Conservation (phyloP, 306 rosid genomes). For the Cicer pinnatifidum region DNA sequence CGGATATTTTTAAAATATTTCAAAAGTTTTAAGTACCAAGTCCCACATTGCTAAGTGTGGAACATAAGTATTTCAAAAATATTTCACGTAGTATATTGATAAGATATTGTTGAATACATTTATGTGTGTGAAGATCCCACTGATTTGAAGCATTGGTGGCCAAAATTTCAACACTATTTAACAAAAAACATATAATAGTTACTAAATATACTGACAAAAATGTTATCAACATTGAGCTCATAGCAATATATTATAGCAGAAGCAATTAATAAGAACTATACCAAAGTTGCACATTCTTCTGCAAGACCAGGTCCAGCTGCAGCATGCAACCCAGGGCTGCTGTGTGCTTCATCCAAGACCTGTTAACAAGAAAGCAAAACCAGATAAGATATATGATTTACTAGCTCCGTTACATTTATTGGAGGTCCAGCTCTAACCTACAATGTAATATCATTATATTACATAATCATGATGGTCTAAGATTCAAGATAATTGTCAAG, state of each 20-base stretch:
- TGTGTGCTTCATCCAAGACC: slow-evolving; percentile 96
- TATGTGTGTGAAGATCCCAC: no score
- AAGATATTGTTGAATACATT: no score
- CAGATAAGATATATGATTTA: slow-evolving; percentile 34
- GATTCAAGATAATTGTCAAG: slow-evolving; percentile 18
- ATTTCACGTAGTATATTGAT: no score
- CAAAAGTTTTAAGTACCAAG: no score
- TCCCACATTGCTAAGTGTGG: no score
- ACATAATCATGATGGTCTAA: slow-evolving; percentile 33
- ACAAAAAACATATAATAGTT: slow-evolving; percentile 7
- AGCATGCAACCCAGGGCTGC: slow-evolving; percentile 93
- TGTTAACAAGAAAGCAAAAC: slow-evolving; percentile 50
- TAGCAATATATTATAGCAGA: slow-evolving; percentile 19
- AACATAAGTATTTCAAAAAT: no score
- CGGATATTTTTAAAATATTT: no score
- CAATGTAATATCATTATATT: slow-evolving; percentile 19
- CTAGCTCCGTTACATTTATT: slow-evolving; percentile 22
- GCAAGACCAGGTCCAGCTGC: slow-evolving; percentile 99
- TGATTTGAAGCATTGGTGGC: no score
- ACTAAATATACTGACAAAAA: slow-evolving; percentile 29
- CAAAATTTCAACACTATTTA: background rate
- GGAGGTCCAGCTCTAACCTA: slow-evolving; percentile 34
- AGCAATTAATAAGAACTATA: slow-evolving; percentile 47
- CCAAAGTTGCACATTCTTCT: slow-evolving; percentile 94
- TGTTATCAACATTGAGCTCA: slow-evolving; percentile 2